Conservation (phyloP, 306 rosid genomes). For the Senna tora region DNA sequence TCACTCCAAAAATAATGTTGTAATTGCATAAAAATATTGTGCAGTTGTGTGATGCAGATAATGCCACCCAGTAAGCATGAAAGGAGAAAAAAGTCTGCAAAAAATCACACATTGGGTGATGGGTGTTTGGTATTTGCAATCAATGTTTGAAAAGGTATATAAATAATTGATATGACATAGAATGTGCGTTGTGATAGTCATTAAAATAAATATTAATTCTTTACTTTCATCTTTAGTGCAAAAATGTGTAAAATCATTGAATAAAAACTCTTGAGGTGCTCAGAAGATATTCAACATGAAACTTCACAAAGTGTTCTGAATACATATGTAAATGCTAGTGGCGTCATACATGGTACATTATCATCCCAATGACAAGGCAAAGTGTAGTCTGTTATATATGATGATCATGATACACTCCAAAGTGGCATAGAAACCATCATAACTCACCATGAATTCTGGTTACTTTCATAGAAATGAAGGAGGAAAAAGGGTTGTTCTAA, state of each 20-base stretch:
- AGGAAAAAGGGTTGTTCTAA: background rate
- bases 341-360: background rate
- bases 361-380: background rate
- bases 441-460: background rate
- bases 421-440: background rate
- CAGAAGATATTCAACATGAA: background rate
- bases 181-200: no score
- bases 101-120: background rate
- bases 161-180: no score
- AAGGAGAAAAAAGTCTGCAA: conserved; percentile 35
- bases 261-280: background rate
- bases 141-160: background rate
- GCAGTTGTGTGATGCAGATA: conserved; percentile 17
- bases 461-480: background rate
- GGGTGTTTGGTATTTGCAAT: conserved; percentile 28
- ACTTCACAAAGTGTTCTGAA: background rate
- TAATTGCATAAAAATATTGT: conserved; percentile 23
- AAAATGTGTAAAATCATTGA: no score
- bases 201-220: no score
- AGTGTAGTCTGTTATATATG: background rate
- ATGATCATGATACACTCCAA: background rate
- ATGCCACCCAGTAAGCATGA: conserved; percentile 33
- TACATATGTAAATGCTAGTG: background rate
- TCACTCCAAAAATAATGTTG: background rate
- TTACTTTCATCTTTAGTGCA: no score